phyloP scores from a whole-genome alignment of 495 filamentous ascomycete species.

The Penicillium bialowiezense region DNA sequence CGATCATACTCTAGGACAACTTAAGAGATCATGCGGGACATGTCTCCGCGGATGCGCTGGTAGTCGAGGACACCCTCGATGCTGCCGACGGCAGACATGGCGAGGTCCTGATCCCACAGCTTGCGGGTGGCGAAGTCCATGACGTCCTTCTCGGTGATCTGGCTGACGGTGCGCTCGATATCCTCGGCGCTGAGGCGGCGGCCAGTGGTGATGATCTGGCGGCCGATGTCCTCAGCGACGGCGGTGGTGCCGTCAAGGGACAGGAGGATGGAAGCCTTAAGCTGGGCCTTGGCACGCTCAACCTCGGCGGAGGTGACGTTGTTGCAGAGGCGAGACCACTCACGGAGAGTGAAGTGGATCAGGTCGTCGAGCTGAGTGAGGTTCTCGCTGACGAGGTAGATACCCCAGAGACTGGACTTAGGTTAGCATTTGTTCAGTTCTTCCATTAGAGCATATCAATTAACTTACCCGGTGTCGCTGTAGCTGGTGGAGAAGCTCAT shows the following conservation, averaged over 20 bases:
- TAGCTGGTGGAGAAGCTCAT: constrained; percentile 99
- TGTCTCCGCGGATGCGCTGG: constrained; percentile 81
- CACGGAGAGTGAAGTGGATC: constrained; percentile 94
- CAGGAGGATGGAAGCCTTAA: constrained; percentile 96
- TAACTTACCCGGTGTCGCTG: constrained; percentile 90
- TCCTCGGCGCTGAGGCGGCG: constrained; percentile 86
- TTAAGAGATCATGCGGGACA: constrained; percentile 72
- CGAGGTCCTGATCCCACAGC: constrained; percentile 96
- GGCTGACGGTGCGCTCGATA: constrained; percentile 85
- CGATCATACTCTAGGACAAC: constrained; percentile 14
- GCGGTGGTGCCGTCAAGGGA: constrained; percentile 96
- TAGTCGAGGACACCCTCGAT: constrained; percentile 93
- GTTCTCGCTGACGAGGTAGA: constrained; percentile 95
- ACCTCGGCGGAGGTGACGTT: constrained; percentile 85
- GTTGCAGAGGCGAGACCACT: constrained; percentile 91
- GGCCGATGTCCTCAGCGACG: constrained; percentile 96
- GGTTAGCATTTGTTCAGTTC: constrained; percentile 13
- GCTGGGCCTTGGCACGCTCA: constrained; percentile 97
- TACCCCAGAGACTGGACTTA: constrained; percentile 84
- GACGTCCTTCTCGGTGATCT: constrained; percentile 90
- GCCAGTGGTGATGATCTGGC: constrained; percentile 96
- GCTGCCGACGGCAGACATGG: constrained; percentile 85
- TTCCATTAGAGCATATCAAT: background rate
- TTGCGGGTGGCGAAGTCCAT: constrained; percentile 88
- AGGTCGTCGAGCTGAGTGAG: constrained; percentile 86